Base-by-base conservation (phyloP, 2,329 filamentous ascomycete genomes). In the Sporothrix curviconia region DNA sequence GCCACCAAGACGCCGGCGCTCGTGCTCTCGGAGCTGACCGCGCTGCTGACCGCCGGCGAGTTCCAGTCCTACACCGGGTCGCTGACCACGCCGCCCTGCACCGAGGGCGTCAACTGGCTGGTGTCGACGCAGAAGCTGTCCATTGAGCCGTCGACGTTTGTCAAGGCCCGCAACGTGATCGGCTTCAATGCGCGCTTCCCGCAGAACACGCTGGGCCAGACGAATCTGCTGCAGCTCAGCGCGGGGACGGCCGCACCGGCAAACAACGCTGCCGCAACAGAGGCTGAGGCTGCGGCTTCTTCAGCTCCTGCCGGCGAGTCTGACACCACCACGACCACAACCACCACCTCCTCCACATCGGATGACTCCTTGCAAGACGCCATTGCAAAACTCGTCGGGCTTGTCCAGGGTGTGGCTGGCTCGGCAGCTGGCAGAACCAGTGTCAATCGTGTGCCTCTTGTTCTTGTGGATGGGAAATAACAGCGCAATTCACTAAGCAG, bases 81-180 rank as follows among this genome's bases (percentile, higher is more conserved):
- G 4, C 69, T 79, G 36, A 79, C 77, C 12, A 78, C 76, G 8
- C 76, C 77, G 19, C 77, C 76, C 3, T 79, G 77, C 69, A 68
- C 68, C 14, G 76, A 79, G 64, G 72, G 70, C 22, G 75, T 79
- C 30, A 66, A 66, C 59, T 79, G 77, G 77, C 71, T 76, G 55
- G 75, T 79, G 7, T 70, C 73, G n/a, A 73, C 74, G 4, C 66
- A 73, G 56, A 71, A 70, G 51, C 70, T 77, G 32, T 58, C 64
- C 42, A 62, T 78, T 40, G 70, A 71, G 4, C 64, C 68, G 8
- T 47, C 65, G 11, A 73, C 73, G 14, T 77, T 74, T 61, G 62
- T 66, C 46, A 67, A 66, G 47, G 74, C 69, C 15, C 71, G 74
- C 54, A 67, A 72, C 37, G 70, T 77, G 43, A 71, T 79, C 55